These are phyloP conservation scores for Metarhizium rileyi DNA, from an alignment of 2,329 filamentous ascomycete species.

Conservation along the genomic window DNA sequence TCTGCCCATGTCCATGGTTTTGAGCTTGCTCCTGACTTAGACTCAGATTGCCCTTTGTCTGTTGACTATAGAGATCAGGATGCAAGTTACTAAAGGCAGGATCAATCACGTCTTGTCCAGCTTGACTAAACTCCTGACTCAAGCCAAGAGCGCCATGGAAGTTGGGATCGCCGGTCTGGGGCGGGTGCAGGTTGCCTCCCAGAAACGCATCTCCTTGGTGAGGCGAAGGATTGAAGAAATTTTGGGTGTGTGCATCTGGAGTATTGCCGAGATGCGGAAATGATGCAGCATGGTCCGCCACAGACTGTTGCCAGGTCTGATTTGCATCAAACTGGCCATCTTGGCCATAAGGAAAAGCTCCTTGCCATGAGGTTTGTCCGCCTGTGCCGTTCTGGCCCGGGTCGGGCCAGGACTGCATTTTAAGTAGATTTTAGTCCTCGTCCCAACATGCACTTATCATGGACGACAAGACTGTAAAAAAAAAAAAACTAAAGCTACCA, in stretches of 20 bases:
- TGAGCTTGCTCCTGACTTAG: slow-evolving; percentile 23
- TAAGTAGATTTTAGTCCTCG: slow-evolving; percentile 15
- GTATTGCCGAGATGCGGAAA: slow-evolving; percentile 21
- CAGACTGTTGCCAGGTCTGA: slow-evolving; percentile 28
- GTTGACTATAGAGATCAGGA: slow-evolving; percentile 27
- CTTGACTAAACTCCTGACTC: slow-evolving; percentile 24
- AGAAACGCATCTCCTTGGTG: slow-evolving; percentile 25
- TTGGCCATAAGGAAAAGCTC: slow-evolving; percentile 24
- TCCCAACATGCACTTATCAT: slow-evolving; percentile 13
- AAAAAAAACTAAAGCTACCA: slow-evolving; percentile 17
- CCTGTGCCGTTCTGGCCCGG: slow-evolving; percentile 27
- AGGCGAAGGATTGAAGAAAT: slow-evolving; percentile 24
- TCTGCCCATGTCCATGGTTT: slow-evolving; percentile 20
- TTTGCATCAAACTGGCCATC: slow-evolving; percentile 28
- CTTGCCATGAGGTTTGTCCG: slow-evolving; percentile 25
- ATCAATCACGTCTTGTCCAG: slow-evolving; percentile 26
- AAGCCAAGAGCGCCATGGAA: slow-evolving; percentile 22
- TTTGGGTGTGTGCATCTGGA: slow-evolving; percentile 21
- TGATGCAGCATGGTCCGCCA: slow-evolving; percentile 21
- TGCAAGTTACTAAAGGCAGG: slow-evolving; percentile 27
- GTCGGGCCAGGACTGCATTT: slow-evolving; percentile 32
- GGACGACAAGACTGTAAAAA: slow-evolving; percentile 4
- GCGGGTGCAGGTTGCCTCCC: slow-evolving; percentile 18
- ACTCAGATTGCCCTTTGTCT: slow-evolving; percentile 17
- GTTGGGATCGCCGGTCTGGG: slow-evolving; percentile 17